These are phyloP conservation scores for Cicer bijugum DNA, from an alignment of 306 rosid genomes.

Conservation along the genomic window DNA sequence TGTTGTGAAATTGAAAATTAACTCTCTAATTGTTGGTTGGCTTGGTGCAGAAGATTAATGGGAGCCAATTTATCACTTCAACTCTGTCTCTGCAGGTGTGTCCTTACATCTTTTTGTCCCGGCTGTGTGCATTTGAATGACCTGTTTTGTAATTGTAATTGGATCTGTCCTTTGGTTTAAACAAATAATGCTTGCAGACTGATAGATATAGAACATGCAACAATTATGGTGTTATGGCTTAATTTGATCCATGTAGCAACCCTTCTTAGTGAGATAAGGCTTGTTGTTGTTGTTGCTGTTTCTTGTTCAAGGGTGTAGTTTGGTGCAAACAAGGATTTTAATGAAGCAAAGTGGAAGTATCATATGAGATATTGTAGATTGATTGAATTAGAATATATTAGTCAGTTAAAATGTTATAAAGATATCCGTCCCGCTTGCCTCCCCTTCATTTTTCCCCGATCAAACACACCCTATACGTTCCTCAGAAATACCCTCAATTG, in stretches of 20 bases:
- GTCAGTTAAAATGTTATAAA: not conserved
- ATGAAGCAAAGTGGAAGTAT: not conserved
- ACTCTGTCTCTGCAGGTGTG: slow-evolving; percentile 47
- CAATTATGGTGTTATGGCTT: not conserved
- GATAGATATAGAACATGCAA: slow-evolving; percentile 7
- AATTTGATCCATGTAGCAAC: too few relatives aligned
- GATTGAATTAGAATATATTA: not conserved
- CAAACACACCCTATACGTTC: not conserved
- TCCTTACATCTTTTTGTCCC: not conserved
- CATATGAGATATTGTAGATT: not conserved
- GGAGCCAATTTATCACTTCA: slow-evolving; percentile 40
- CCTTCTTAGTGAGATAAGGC: too few relatives aligned
- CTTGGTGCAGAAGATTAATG: slow-evolving; percentile 55
- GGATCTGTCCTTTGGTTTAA: not conserved
- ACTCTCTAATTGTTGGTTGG: slow-evolving; percentile 23
- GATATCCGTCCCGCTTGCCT: not conserved
- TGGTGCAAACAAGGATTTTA: not conserved
- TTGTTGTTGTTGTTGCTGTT: not conserved
- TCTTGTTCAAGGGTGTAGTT: not conserved
- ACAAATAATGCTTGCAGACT: not conserved
- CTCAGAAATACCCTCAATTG: slow-evolving; percentile 3
- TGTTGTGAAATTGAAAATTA: slow-evolving; percentile 28
- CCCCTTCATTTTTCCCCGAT: not conserved
- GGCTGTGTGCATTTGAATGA: slow-evolving; percentile 3
- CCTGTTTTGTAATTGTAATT: slow-evolving; percentile 6